Conservation (phyloP, 75 land plant genomes). For the Sequoiadendron giganteum region DNA sequence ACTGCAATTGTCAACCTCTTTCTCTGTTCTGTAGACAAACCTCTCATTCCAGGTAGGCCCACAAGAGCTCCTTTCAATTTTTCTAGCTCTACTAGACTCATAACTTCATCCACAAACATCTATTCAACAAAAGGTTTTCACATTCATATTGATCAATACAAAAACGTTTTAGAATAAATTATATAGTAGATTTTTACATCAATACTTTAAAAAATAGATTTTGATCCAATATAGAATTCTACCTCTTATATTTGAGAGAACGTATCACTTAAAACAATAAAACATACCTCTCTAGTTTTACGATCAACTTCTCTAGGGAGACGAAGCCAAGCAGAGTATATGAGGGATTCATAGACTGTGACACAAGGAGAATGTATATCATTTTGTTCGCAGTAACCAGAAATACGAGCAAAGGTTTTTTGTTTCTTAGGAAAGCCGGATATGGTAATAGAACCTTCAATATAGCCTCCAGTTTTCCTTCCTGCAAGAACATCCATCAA, state of each 20-base stretch:
- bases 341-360: constrained; percentile 67
- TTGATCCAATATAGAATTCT: background rate
- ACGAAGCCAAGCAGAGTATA: constrained; percentile 72
- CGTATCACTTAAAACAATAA: background rate
- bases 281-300: constrained; percentile 42
- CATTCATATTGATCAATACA: too few species aligned
- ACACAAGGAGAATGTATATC: constrained; percentile 82
- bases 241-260: background rate
- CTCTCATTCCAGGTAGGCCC: constrained; percentile 76
- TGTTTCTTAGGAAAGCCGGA: constrained; percentile 78
- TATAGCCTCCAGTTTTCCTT: constrained; percentile 81
- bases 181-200: too few species aligned
- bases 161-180: background rate
- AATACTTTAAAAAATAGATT: too few species aligned
- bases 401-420: constrained; percentile 71
- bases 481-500: constrained; percentile 84
- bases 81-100: constrained; percentile 73
- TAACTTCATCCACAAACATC: constrained; percentile 86
- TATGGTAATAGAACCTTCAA: constrained; percentile 49
- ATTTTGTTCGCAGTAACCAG: constrained; percentile 77
- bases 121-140: constrained; percentile 16
- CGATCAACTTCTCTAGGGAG: constrained; percentile 44
- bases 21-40: constrained; percentile 78
- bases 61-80: constrained; percentile 57
- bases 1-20: constrained; percentile 78